A percentile compares a stretch with the other conserved stretches of the same genome.
Evolutionary conservation across 2,329 filamentous ascomycete species (phyloP).

Genomic region (Aspergillus bombycis): DNA sequence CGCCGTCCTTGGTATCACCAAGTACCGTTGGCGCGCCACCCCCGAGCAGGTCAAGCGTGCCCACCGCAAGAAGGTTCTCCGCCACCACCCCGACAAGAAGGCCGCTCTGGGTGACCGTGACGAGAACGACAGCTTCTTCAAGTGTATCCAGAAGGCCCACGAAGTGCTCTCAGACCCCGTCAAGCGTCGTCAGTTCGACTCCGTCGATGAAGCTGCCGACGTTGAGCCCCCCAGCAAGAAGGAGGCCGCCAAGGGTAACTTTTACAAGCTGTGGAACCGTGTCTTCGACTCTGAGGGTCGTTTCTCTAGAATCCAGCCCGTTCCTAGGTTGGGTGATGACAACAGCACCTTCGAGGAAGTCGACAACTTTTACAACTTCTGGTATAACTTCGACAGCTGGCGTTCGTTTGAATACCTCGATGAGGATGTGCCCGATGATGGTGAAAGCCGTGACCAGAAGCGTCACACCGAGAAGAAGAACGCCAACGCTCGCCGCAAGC

Average conservation of each 20-base stretch:
- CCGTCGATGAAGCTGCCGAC: slow-evolving; percentile 90
- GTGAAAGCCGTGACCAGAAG: slow-evolving; percentile 98
- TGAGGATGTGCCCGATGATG: slow-evolving; percentile 98
- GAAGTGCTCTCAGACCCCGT: slow-evolving; percentile 90
- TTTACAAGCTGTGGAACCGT: slow-evolving; percentile 90
- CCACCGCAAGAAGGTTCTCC: slow-evolving; percentile 98
- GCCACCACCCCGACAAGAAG: slow-evolving; percentile 99
- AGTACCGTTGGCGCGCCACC: slow-evolving; percentile 88
- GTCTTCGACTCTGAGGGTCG: slow-evolving; percentile 91
- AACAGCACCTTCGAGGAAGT: slow-evolving; percentile 87
- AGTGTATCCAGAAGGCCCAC: slow-evolving; percentile 98
- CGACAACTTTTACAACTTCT: slow-evolving; percentile 98
- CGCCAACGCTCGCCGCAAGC: slow-evolving; percentile 95
- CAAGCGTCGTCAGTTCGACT: slow-evolving; percentile 94
- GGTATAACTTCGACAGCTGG: slow-evolving; percentile 99
- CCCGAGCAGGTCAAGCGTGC: slow-evolving; percentile 99
- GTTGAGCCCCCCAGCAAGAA: slow-evolving; percentile 93
- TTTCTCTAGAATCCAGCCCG: slow-evolving; percentile 89
- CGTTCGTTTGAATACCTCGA: slow-evolving; percentile 96
- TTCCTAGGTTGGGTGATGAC: slow-evolving; percentile 82
- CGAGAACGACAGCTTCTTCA: slow-evolving; percentile 96
- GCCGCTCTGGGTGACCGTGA: slow-evolving; percentile 84
- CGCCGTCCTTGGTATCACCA: slow-evolving; percentile 88
- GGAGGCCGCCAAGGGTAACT: slow-evolving; percentile 81
- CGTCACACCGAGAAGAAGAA: slow-evolving; percentile 98